Conservation (phyloP, 1,139 yeast genomes). For the Suhomyces panamericanus region DNA sequence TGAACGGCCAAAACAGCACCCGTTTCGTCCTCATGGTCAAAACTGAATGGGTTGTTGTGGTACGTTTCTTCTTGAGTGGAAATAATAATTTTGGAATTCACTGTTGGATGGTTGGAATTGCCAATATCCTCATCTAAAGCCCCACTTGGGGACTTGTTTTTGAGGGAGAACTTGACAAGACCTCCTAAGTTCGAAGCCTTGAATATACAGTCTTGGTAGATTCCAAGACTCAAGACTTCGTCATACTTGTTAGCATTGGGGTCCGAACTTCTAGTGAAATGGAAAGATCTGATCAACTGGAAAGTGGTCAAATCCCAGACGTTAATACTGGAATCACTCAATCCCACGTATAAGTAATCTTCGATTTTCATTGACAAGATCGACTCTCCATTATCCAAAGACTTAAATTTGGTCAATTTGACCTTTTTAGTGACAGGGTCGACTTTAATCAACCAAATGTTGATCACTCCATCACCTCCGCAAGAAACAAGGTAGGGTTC, state of each 20-base stretch:
- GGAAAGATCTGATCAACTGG: constrained; percentile 64
- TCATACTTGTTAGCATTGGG: constrained; percentile 18
- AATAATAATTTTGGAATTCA: constrained; percentile 11
- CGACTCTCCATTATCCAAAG: constrained; percentile 66
- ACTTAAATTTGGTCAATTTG: constrained; percentile 28
- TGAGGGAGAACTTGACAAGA: constrained; percentile 51
- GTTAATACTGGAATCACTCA: constrained; percentile 67
- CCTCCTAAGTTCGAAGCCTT: constrained; percentile 58
- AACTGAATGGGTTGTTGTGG: constrained; percentile 13
- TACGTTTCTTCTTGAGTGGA: constrained; percentile 22
- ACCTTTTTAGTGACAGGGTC: constrained; percentile 12
- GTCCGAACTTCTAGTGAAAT: constrained; percentile 30
- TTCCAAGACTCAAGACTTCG: constrained; percentile 44
- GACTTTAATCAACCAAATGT: constrained; percentile 59
- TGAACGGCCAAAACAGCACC: constrained; percentile 31
- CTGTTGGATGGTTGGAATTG: constrained; percentile 11
- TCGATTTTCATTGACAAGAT: constrained; percentile 65
- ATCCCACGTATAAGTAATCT: constrained; percentile 75
- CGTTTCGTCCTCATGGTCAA: constrained; percentile 16
- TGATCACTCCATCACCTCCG: constrained; percentile 88
- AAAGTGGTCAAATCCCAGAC: constrained; percentile 83
- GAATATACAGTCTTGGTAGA: constrained; percentile 52
- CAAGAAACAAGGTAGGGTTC: constrained; percentile 44
- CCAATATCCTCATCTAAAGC: constrained; percentile 13
- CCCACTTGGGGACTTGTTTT: constrained; percentile 17